Evolutionary conservation across 2,329 filamentous ascomycete species (phyloP), one percentile per base, ranked within the genome.

Genomic region (Hypoxylon sp.): DNA sequence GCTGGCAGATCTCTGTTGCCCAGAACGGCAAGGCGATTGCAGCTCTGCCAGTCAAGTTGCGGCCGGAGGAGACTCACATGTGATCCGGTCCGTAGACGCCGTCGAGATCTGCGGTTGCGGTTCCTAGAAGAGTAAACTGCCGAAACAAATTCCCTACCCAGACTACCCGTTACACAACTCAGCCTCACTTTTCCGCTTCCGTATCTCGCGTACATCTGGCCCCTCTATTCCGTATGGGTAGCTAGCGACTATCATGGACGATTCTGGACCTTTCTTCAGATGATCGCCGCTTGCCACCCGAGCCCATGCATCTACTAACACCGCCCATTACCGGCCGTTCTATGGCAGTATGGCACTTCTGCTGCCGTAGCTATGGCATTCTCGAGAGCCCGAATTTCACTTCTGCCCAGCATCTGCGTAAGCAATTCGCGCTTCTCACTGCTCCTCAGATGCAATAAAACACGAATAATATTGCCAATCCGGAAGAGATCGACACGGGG

Each of bases 141-240:
- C 61, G 55, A 48, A 48, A n/a, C n/a, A 20, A 50, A 55, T 45
- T 43, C 41, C 50, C 50, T 55, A 26, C 29, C 49, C 40, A 51
- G 15, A 35, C 15, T 55, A 48, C 15, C 13, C 13, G 51, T 58
- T 56, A 58, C 60, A 58, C 61, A 52, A 43, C 55, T 64, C 61
- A 64, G 61, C 61, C 61, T 64, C 61, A 62, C 61, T 62, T 56
- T 58, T 56, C 58, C 40, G 31, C 9, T 60, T 60, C 51, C 26
- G 57, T 58, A 63, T 55, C 9, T 60, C 58, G 48, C 26, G 57
- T 58, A 63, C 52, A 63, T 54, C 37, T 56, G 40, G n/a, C 15
- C 31, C 45, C 38, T 41, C 58, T 55, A 51, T 58, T 50, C 56
- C 53, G 31, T 55, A 33, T 47, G 42, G 38, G 46, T 35, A 24